Conservation (phyloP, 768 basidiomycete genomes). For the Lactifluus volemus region DNA sequence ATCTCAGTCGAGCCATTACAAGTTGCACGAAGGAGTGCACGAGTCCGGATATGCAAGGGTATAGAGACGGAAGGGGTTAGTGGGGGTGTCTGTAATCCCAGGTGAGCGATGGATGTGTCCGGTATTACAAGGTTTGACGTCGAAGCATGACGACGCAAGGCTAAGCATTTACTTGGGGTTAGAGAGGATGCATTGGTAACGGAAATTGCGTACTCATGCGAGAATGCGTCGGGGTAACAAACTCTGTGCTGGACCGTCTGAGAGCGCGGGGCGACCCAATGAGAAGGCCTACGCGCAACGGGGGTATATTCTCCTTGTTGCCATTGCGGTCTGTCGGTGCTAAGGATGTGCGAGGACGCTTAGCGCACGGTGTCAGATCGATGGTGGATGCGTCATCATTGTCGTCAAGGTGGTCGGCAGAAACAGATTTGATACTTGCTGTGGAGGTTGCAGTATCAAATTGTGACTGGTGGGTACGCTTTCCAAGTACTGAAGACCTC, state of each 20-base stretch:
- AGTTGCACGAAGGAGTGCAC: constrained; percentile 63
- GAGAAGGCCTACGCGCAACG: constrained; percentile 35
- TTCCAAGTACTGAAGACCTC: constrained; percentile 28
- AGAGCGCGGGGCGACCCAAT: constrained; percentile 31
- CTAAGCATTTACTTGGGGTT: constrained; percentile 25
- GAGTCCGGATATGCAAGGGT: constrained; percentile 50
- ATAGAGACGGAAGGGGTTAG: constrained; percentile 43
- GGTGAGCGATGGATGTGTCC: constrained; percentile 36
- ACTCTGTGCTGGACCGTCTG: constrained; percentile 31
- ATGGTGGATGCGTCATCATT: constrained; percentile 34
- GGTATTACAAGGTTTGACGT: constrained; percentile 33
- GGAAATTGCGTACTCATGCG: constrained; percentile 34
- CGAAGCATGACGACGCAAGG: constrained; percentile 40
- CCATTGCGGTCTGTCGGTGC: constrained; percentile 42
- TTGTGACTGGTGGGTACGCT: constrained; percentile 26
- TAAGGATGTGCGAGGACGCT: constrained; percentile 48
- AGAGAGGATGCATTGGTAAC: background rate
- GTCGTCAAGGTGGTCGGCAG: constrained; percentile 9
- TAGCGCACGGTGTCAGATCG: constrained; percentile 54
- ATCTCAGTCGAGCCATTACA: constrained; percentile 50
- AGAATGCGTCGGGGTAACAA: constrained; percentile 34
- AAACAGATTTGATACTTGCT: constrained; percentile 22
- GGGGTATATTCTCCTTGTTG: constrained; percentile 79
- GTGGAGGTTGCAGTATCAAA: constrained; percentile 28
- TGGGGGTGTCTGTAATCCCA: constrained; percentile 51